phyloP scores from a whole-genome alignment of 352 stramenopile species.

The Pythium angustatum region DNA sequence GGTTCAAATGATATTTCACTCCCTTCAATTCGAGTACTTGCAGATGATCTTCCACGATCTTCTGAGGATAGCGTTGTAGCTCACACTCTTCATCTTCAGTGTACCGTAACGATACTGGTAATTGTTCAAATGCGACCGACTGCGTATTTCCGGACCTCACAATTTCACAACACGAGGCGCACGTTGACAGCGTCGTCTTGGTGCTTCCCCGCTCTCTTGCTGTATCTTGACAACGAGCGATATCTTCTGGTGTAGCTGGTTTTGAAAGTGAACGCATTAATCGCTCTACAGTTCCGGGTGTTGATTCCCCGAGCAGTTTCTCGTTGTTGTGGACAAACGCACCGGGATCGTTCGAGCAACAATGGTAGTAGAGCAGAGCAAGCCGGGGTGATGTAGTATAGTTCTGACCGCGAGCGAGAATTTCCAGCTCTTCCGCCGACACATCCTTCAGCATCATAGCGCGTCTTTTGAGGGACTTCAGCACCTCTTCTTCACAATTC shows the following conservation, averaged over 20 bases:
- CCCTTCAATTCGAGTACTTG: background rate
- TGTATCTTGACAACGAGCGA: no score
- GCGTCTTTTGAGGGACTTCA: background rate
- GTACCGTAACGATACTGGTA: background rate
- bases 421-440: background rate
- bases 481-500: no score
- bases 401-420: background rate
- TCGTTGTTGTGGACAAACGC: conserved; percentile 7
- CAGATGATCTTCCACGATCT: background rate
- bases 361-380: background rate
- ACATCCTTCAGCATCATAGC: background rate
- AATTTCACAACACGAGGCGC: conserved; percentile 7
- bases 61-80: background rate
- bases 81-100: background rate
- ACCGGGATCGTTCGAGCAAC: background rate
- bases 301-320: background rate
- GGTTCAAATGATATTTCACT: background rate
- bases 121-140: background rate
- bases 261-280: no score
- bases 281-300: background rate
- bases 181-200: no score
- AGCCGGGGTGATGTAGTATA: background rate
- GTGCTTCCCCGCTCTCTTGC: no score
- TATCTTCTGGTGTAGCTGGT: no score
- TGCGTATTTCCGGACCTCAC: background rate